These are phyloP conservation scores for Balakata baccata DNA, from an alignment of 345 rosid species.

Conservation along the genomic window DNA sequence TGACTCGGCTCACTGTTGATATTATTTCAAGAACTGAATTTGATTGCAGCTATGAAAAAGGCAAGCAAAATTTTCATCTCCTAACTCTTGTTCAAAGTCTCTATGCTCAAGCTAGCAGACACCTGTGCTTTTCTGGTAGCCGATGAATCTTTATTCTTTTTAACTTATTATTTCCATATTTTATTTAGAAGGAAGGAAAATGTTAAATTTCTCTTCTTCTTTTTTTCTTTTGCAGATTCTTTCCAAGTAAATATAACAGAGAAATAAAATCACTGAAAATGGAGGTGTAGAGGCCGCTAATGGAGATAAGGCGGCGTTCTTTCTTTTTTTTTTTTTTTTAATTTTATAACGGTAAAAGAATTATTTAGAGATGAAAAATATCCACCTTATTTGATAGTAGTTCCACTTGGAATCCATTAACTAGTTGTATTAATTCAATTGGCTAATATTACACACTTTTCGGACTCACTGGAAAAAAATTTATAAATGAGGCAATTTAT, in stretches of 20 bases:
- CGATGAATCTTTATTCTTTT: conserved; percentile 40
- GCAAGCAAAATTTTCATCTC: conserved; percentile 65
- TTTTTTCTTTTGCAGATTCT: conserved; percentile 44
- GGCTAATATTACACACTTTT: too few species aligned
- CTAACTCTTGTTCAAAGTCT: conserved; percentile 60
- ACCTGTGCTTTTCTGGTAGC: conserved; percentile 87
- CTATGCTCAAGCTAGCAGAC: conserved; percentile 77
- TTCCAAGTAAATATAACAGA: conserved; percentile 84
- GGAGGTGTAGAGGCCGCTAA: conserved; percentile 70
- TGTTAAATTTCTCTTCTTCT: too few species aligned
- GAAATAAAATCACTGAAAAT: conserved; percentile 70
- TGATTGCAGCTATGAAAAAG: conserved; percentile 69
- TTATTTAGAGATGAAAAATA: too few species aligned
- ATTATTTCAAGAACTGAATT: conserved; percentile 88
- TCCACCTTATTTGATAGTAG: too few species aligned
- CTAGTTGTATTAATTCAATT: too few species aligned
- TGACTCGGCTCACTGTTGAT: conserved; percentile 72
- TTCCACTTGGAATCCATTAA: too few species aligned
- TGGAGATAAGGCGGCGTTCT: too few species aligned
- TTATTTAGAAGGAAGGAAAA: too few species aligned
- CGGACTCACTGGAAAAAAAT: too few species aligned
- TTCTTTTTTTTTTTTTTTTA: too few species aligned
- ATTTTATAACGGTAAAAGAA: too few species aligned
- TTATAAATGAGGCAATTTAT: too few species aligned
- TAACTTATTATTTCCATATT: background rate